phyloP scores from a whole-genome alignment of 805 yeast species.

The Wickerhamiella allomyrinae region DNA sequence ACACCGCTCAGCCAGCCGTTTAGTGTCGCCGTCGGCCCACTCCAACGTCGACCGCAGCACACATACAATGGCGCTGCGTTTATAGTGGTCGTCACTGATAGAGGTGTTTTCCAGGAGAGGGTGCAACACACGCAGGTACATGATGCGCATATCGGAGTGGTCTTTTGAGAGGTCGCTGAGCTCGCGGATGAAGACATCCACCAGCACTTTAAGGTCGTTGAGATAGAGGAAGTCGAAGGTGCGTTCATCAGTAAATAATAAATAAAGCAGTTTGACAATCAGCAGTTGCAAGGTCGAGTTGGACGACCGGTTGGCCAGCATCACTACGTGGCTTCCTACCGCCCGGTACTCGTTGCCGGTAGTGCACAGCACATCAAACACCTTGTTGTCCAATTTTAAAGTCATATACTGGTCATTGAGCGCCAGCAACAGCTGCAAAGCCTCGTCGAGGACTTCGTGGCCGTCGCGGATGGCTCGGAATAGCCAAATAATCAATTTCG shows the following conservation, averaged over 20 bases:
- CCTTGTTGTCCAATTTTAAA: constrained; percentile 28
- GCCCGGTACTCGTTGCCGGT: constrained; percentile 33
- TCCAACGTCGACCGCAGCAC: constrained; percentile 26
- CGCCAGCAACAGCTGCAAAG: constrained; percentile 56
- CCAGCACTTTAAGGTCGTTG: constrained; percentile 71
- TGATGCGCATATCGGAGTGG: constrained; percentile 35
- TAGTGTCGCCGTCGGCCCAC: constrained; percentile 6
- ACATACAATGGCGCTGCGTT: constrained; percentile 37
- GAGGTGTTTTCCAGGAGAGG: constrained; percentile 60
- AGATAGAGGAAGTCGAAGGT: constrained; percentile 60
- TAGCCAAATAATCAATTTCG: constrained; percentile 34
- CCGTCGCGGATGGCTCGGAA: constrained; percentile 32
- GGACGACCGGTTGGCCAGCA: constrained; percentile 59
- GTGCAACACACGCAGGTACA: constrained; percentile 58
- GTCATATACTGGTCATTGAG: constrained; percentile 84
- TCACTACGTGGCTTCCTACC: constrained; percentile 55
- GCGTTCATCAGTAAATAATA: constrained; percentile 50
- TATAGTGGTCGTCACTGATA: constrained; percentile 36
- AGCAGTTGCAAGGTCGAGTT: constrained; percentile 61
- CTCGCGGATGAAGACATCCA: constrained; percentile 73
- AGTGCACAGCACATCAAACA: constrained; percentile 39
- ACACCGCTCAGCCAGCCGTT: constrained; percentile 13
- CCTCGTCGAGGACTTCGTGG: constrained; percentile 22
- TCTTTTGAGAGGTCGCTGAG: constrained; percentile 51
- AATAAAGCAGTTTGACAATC: constrained; percentile 62